These are phyloP conservation scores for Penicillium sp. DNA, from an alignment of 2,329 filamentous ascomycete genomes.

Conservation along the genomic window DNA sequence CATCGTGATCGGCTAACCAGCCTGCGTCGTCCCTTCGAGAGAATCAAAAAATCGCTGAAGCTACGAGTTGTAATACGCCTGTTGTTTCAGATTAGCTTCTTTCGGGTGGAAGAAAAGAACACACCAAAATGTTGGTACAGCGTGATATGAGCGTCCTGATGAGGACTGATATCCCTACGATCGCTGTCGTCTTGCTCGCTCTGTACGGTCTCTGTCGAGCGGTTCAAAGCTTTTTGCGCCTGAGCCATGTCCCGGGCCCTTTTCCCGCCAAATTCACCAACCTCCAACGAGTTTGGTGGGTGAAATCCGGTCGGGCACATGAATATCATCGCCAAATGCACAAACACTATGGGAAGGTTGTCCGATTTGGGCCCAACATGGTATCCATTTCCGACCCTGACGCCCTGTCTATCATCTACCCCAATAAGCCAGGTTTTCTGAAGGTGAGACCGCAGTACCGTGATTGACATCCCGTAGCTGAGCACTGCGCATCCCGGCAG, in stretches of 20 bases:
- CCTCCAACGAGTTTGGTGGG: conserved; percentile 8
- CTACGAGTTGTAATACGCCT: too few relatives aligned
- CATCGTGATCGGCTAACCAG: too few relatives aligned
- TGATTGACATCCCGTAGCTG: not conserved
- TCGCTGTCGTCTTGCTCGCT: too few relatives aligned
- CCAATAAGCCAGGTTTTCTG: not conserved
- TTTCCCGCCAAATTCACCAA: conserved; percentile 4
- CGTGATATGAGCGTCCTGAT: too few relatives aligned
- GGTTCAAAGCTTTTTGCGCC: not conserved
- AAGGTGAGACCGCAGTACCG: not conserved
- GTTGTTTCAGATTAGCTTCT: too few relatives aligned
- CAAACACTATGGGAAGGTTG: conserved; percentile 27
- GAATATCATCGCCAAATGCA: conserved; percentile 8
- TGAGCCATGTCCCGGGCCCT: conserved; percentile 23
- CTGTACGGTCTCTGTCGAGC: too few relatives aligned
- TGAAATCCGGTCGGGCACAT: not conserved
- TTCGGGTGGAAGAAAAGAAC: too few relatives aligned
- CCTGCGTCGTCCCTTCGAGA: too few relatives aligned
- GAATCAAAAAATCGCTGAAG: too few relatives aligned
- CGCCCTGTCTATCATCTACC: conserved; percentile 10
- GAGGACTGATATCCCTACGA: too few relatives aligned
- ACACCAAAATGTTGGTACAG: too few relatives aligned
- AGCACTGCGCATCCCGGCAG: not conserved
- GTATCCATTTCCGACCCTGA: conserved; percentile 26
- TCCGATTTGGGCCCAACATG: conserved; percentile 35